A percentile compares a stretch with the other conserved stretches of the same genome.
phyloP scores from a whole-genome alignment of 2,329 filamentous ascomycete genomes.

The Cytospora piceicola region DNA sequence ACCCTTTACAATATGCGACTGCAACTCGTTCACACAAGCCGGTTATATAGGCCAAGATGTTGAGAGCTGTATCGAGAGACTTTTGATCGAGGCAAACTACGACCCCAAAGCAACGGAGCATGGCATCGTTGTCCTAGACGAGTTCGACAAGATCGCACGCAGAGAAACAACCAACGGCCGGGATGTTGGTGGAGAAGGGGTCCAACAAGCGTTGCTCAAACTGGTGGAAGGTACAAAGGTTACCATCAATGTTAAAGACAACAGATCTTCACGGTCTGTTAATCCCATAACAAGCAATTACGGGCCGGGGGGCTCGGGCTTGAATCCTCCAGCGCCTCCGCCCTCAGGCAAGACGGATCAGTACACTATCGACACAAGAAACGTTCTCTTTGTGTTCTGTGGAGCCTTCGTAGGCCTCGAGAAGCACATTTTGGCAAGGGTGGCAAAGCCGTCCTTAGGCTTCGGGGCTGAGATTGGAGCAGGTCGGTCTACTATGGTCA shows the following conservation, averaged over 20 bases:
- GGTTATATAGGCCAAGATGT: constrained; percentile 98
- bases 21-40: constrained; percentile 93
- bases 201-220: constrained; percentile 93
- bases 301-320: constrained; percentile 49
- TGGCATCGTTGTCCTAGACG: constrained; percentile 93
- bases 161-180: constrained; percentile 86
- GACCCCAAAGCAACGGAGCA: constrained; percentile 82
- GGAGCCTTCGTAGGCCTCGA: constrained; percentile 94
- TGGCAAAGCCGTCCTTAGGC: constrained; percentile 83
- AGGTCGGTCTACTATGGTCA: constrained; percentile 48
- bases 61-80: constrained; percentile 89
- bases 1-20: constrained; percentile 93
- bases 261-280: constrained; percentile 60
- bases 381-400: constrained; percentile 96
- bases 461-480: constrained; percentile 79
- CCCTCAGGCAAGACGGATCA: constrained; percentile 60
- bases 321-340: constrained; percentile 51
- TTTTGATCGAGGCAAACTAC: constrained; percentile 89
- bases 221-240: constrained; percentile 95
- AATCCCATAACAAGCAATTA: constrained; percentile 59
- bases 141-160: constrained; percentile 96
- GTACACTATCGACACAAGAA: constrained; percentile 85
- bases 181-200: constrained; percentile 94
- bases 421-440: constrained; percentile 83
- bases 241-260: constrained; percentile 86